Conservation (phyloP, 2,329 filamentous ascomycete genomes). For the Helicocarpus griseus region DNA sequence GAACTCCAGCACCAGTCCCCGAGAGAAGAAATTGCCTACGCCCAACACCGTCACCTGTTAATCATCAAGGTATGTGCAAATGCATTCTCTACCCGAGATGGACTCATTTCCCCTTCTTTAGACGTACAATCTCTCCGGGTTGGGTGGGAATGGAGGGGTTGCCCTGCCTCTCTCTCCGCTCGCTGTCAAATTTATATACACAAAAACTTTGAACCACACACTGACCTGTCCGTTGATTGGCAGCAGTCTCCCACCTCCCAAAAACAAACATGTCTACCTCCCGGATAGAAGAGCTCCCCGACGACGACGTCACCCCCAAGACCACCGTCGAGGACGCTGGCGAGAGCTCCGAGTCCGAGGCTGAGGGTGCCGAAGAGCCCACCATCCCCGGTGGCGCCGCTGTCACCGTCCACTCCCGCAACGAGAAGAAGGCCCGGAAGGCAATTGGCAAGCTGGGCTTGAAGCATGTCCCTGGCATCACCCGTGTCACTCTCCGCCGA, state of each 20-base stretch:
- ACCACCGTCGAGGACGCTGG: conserved; percentile 63
- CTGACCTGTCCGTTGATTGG: not conserved
- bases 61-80: conserved; percentile 17
- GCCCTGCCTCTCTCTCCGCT: not conserved
- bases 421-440: conserved; percentile 99
- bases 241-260: not conserved
- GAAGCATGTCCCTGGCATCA: conserved; percentile 94
- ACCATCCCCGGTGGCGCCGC: conserved; percentile 74
- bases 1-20: conserved; percentile 4
- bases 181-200: not conserved
- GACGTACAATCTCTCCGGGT: not conserved
- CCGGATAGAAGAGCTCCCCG: conserved; percentile 71
- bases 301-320: conserved; percentile 76
- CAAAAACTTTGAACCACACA: not conserved
- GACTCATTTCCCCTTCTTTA: not conserved
- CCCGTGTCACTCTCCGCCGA: conserved; percentile 90
- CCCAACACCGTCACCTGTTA: not conserved
- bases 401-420: conserved; percentile 91
- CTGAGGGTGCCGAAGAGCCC: conserved; percentile 44
- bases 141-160: not conserved
- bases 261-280: conserved; percentile 31
- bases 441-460: conserved; percentile 97
- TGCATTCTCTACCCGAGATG: conserved; percentile 4
- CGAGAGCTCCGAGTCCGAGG: conserved; percentile 42
- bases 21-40: not conserved